These are phyloP conservation scores for Takakia lepidozioides DNA, from an alignment of 225 moss, liverwort and hornwort species.

Conservation along the genomic window DNA sequence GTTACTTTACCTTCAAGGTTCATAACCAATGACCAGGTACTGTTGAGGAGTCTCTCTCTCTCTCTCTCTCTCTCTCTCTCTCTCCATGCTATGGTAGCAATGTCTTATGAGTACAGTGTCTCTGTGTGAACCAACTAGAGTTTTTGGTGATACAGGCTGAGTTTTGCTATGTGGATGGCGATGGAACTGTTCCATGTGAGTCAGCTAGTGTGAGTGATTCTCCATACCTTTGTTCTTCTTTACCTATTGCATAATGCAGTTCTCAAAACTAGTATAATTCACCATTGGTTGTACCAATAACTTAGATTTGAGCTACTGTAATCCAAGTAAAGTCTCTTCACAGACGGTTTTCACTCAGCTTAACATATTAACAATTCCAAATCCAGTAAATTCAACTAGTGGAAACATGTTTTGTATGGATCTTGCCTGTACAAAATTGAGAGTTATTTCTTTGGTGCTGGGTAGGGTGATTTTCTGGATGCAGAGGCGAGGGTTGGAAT, in stretches of 20 bases:
- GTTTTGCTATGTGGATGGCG: slow-evolving; percentile 79
- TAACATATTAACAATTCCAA: neutral
- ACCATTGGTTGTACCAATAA: too few relatives aligned
- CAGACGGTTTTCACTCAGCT: too few relatives aligned
- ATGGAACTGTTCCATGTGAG: slow-evolving; percentile 94
- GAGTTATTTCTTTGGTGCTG: too few relatives aligned
- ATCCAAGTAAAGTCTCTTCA: too few relatives aligned
- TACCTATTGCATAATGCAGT: too few relatives aligned
- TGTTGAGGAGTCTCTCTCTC: neutral
- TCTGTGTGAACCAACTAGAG: too few relatives aligned
- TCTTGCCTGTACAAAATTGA: neutral
- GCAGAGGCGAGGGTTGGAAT: slow-evolving; percentile 84
- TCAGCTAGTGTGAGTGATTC: slow-evolving; percentile 67
- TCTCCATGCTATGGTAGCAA: too few relatives aligned
- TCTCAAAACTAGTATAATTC: too few relatives aligned
- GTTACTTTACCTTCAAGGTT: too few relatives aligned
- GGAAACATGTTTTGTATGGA: neutral
- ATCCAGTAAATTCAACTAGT: neutral
- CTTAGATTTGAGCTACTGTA: neutral
- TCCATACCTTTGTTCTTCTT: neutral
- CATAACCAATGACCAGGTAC: too few relatives aligned
- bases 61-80: neutral
- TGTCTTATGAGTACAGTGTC: too few relatives aligned
- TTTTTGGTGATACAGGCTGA: too few relatives aligned
- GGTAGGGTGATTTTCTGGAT: slow-evolving; percentile 75